Percentiles rank a stretch among this genome's conserved stretches.
Evolutionary conservation across 257 asterid species (phyloP).

Genomic region (Ilex aquifolium): DNA sequence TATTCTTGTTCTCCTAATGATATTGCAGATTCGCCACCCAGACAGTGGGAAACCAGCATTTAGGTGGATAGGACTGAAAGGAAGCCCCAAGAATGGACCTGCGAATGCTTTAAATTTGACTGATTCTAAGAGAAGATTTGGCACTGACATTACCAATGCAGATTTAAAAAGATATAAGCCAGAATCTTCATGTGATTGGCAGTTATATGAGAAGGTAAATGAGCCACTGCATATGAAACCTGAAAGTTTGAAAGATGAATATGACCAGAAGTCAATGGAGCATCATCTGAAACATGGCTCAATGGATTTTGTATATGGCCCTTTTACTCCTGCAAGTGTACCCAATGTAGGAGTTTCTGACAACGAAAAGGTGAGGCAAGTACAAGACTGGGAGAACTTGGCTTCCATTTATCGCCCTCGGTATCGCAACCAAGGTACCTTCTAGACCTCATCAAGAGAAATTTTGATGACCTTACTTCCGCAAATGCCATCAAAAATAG

Average conservation of each 20-base stretch:
- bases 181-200: conserved; percentile 23
- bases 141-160: conserved; percentile 51
- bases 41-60: conserved; percentile 61
- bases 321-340: conserved; percentile 42
- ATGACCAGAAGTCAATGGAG: conserved; percentile 16
- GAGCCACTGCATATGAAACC: conserved; percentile 10
- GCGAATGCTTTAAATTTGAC: conserved; percentile 22
- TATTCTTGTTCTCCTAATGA: conserved; percentile 1
- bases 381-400: conserved; percentile 31
- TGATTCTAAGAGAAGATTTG: conserved; percentile 47
- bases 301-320: conserved; percentile 57
- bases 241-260: conserved; percentile 14
- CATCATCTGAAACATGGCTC: conserved; percentile 28
- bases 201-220: conserved; percentile 16
- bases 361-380: conserved; percentile 22
- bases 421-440: conserved; percentile 53
- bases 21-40: conserved; percentile 43
- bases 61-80: conserved; percentile 49
- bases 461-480: no score
- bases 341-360: conserved; percentile 16
- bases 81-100: conserved; percentile 19
- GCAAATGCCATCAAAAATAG: no score
- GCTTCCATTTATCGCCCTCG: conserved; percentile 39
- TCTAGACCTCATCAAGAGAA: neutral
- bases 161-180: conserved; percentile 33